phyloP scores from a whole-genome alignment of 495 filamentous ascomycete species.

The Jackrogersella multiformis region DNA sequence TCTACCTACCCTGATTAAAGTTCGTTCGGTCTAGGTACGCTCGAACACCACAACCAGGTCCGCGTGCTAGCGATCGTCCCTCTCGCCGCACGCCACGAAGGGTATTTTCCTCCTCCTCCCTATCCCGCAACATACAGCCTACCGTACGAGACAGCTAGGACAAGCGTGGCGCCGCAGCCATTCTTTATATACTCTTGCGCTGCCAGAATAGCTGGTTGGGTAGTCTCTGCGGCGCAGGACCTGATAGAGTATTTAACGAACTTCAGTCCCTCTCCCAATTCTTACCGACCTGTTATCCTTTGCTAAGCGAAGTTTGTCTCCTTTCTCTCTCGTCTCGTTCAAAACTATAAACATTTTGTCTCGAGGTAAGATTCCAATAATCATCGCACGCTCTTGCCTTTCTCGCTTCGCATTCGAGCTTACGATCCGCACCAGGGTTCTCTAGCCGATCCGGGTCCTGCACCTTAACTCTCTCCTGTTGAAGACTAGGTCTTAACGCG shows the following conservation, averaged over 20 bases:
- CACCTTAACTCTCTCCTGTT: conserved; percentile 38
- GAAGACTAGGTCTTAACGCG: neutral
- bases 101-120: neutral
- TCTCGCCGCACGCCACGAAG: neutral
- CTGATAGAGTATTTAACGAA: neutral
- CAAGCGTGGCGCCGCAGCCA: neutral
- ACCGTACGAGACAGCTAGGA: neutral
- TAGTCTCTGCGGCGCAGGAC: neutral
- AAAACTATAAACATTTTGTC: conserved; percentile 21
- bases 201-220: neutral
- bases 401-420: conserved; percentile 21
- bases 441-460: conserved; percentile 6
- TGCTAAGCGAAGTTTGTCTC: conserved; percentile 6
- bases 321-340: neutral
- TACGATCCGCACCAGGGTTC: conserved; percentile 15
- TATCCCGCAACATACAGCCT: neutral
- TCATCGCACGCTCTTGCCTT: conserved; percentile 7
- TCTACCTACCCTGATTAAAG: conserved; percentile 23
- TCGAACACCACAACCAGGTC: neutral
- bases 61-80: neutral
- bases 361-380: conserved; percentile 19
- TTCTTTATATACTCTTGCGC: neutral
- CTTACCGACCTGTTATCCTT: neutral
- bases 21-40: conserved; percentile 19
- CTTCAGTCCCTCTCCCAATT: neutral